phyloP scores from a whole-genome alignment of 1,139 yeast genomes.

The Wickerhamomyces sp. region DNA sequence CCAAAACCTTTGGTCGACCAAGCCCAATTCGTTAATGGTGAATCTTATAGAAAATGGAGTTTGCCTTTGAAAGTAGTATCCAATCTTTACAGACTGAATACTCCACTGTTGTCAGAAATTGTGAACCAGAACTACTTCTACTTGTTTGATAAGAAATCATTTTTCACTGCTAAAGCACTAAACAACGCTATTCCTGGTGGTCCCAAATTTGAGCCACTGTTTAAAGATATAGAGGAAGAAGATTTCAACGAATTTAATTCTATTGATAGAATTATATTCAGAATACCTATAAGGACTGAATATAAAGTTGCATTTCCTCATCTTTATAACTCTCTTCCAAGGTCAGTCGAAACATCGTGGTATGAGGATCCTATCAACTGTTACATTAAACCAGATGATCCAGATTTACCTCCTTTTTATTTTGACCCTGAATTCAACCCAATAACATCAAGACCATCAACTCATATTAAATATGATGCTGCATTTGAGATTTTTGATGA shows the following conservation, averaged over 20 bases:
- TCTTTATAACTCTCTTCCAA: slow-evolving; percentile 74
- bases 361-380: slow-evolving; percentile 60
- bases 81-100: slow-evolving; percentile 58
- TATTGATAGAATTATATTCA: slow-evolving; percentile 77
- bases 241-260: slow-evolving; percentile 90
- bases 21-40: slow-evolving; percentile 57
- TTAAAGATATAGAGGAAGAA: slow-evolving; percentile 60
- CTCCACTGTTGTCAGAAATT: slow-evolving; percentile 60
- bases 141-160: slow-evolving; percentile 71
- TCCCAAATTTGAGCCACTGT: slow-evolving; percentile 91
- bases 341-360: slow-evolving; percentile 55
- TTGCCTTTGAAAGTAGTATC: slow-evolving; percentile 61
- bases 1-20: slow-evolving; percentile 68
- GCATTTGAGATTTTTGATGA: slow-evolving; percentile 23
- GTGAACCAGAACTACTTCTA: slow-evolving; percentile 51
- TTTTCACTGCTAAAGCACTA: slow-evolving; percentile 86
- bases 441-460: slow-evolving; percentile 37
- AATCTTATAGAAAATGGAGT: slow-evolving; percentile 72
- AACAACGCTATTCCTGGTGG: slow-evolving; percentile 91
- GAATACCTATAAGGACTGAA: slow-evolving; percentile 75
- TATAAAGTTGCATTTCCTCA: slow-evolving; percentile 84
- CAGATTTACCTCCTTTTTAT: slow-evolving; percentile 51
- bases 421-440: slow-evolving; percentile 57
- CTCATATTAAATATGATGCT: slow-evolving; percentile 20
- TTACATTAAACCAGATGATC: slow-evolving; percentile 41